phyloP scores from a whole-genome alignment of 306 rosid genomes.

The Coriaria nepalensis region DNA sequence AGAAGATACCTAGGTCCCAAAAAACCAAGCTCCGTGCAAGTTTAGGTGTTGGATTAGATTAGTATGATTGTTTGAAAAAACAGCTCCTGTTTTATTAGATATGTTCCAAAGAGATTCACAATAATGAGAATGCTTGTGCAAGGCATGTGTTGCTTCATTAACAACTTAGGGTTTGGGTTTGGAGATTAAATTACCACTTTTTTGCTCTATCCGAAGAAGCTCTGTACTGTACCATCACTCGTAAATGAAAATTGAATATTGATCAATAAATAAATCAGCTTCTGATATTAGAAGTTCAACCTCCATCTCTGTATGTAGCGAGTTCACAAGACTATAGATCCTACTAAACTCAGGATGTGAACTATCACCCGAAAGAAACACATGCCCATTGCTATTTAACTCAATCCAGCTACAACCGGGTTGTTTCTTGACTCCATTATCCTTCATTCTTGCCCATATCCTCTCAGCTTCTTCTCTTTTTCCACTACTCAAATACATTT shows the following conservation, averaged over 20 bases:
- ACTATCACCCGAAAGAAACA: constrained; percentile 40
- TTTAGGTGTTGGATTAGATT: constrained; percentile 12
- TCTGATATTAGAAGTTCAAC: constrained; percentile 9
- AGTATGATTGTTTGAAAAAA: background rate
- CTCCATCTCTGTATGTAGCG: constrained; percentile 24
- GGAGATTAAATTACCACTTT: no score
- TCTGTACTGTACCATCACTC: no score
- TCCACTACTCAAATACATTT: constrained; percentile 23
- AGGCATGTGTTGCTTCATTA: no score
- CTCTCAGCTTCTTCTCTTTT: constrained; percentile 25
- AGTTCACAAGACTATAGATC: constrained; percentile 17
- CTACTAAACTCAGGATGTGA: constrained; percentile 23
- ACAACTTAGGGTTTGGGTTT: no score
- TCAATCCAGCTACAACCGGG: constrained; percentile 54
- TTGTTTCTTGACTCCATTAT: constrained; percentile 41
- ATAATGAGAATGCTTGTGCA: no score
- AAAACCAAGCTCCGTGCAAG: constrained; percentile 20
- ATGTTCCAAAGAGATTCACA: no score
- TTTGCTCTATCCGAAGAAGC: no score
- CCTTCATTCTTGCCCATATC: constrained; percentile 33
- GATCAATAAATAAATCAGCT: constrained; percentile 4
- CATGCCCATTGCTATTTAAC: constrained; percentile 18
- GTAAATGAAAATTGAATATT: background rate
- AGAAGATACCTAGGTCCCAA: constrained; percentile 24
- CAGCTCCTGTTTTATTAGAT: background rate